Evolutionary conservation across 108 stramenopile species (phyloP).

Genomic region (Stephanodiscus triporus): DNA sequence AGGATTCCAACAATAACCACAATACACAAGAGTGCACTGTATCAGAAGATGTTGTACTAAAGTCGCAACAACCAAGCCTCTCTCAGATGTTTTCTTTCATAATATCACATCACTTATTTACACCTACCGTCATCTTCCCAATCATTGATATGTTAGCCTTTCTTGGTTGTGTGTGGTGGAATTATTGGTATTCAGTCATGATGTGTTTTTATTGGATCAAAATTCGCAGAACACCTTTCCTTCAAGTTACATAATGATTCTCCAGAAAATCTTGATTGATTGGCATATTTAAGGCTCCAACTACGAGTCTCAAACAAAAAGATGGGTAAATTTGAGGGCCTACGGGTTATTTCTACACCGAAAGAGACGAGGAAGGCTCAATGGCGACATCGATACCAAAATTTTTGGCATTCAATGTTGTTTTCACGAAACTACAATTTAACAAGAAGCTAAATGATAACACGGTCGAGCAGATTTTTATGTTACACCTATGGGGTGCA

Average conservation of each 20-base stretch:
- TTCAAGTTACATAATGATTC: too few species aligned
- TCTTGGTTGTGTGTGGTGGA: constrained; percentile 39
- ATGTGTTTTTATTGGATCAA: constrained; percentile 22
- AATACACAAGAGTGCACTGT: constrained; percentile 1
- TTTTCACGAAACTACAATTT: too few species aligned
- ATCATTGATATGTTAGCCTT: constrained; percentile 27
- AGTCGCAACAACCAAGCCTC: constrained; percentile 4
- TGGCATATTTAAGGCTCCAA: too few species aligned
- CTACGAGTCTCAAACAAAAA: too few species aligned
- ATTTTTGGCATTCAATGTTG: too few species aligned
- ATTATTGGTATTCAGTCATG: constrained; percentile 25
- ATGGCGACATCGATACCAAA: too few species aligned
- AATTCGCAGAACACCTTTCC: constrained; percentile 16
- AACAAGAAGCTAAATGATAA: not conserved
- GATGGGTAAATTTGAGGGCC: too few species aligned
- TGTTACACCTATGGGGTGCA: constrained; percentile 80
- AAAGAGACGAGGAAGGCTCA: too few species aligned
- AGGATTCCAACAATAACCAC: not conserved
- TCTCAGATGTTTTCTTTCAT: constrained; percentile 14
- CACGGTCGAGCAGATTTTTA: not conserved
- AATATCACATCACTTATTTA: constrained; percentile 32
- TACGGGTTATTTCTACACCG: too few species aligned
- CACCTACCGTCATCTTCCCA: constrained; percentile 29
- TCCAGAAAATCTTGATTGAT: too few species aligned
- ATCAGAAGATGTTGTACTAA: not conserved